Evolutionary conservation across 495 filamentous ascomycete genomes (phyloP).

Genomic region (Daldinia loculata): DNA sequence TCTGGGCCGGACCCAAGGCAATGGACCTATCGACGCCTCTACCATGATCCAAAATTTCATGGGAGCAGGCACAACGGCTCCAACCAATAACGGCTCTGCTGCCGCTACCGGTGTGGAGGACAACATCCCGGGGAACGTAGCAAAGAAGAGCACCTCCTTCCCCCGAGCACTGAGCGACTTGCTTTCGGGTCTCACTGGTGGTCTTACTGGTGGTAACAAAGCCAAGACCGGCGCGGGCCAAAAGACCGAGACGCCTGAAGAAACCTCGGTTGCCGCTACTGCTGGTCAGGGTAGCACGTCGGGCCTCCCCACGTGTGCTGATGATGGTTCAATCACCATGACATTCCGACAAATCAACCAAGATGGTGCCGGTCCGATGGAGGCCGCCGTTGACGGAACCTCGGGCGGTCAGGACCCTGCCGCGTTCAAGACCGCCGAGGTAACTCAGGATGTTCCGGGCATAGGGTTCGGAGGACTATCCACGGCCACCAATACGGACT

Average conservation of each 20-base stretch:
- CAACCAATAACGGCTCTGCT: slow-evolving; percentile 48
- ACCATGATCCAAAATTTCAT: slow-evolving; percentile 57
- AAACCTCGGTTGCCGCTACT: slow-evolving; percentile 54
- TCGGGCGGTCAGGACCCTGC: slow-evolving; percentile 62
- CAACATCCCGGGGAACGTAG: slow-evolving; percentile 33
- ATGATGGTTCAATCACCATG: slow-evolving; percentile 65
- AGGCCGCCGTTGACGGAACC: slow-evolving; percentile 60
- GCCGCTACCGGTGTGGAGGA: slow-evolving; percentile 46
- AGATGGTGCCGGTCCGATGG: slow-evolving; percentile 61
- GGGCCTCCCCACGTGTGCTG: slow-evolving; percentile 62
- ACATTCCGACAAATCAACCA: slow-evolving; percentile 63
- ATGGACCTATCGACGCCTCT: slow-evolving; percentile 61
- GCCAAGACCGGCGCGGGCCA: slow-evolving; percentile 40
- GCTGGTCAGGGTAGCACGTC: slow-evolving; percentile 52
- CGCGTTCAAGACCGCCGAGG: slow-evolving; percentile 63
- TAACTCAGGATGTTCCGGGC: slow-evolving; percentile 67
- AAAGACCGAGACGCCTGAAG: slow-evolving; percentile 49
- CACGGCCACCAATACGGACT: slow-evolving; percentile 60
- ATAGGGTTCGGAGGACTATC: slow-evolving; percentile 59
- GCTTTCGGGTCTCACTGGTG: slow-evolving; percentile 32
- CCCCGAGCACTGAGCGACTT: slow-evolving; percentile 25
- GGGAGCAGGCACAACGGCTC: slow-evolving; percentile 45
- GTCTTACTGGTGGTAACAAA: neutral
- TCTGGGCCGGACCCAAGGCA: slow-evolving; percentile 65
- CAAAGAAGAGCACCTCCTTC: slow-evolving; percentile 19